phyloP scores from a whole-genome alignment of 106 monocot genomes.

The Amphibolis antarctica region DNA sequence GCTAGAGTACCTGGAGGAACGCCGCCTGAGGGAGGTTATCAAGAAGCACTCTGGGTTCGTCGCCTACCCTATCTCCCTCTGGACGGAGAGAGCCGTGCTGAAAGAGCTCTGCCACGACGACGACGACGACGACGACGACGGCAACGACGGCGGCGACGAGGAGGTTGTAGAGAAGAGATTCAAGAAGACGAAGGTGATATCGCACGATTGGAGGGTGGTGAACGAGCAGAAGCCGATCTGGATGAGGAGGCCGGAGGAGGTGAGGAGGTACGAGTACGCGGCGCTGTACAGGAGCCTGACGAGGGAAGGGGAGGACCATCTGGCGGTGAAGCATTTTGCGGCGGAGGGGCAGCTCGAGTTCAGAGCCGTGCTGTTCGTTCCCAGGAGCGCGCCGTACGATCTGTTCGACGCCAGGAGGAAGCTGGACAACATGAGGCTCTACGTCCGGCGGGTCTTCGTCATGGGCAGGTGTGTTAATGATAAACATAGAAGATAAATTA shows the following conservation, averaged over 20 bases:
- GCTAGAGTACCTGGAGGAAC: conserved; percentile 21
- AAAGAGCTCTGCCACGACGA: conserved; percentile 31
- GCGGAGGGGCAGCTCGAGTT: conserved; percentile 26
- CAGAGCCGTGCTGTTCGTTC: conserved; percentile 18
- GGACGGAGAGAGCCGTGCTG: conserved; percentile 27
- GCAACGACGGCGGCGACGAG: conserved; percentile 11
- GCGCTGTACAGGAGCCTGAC: conserved; percentile 26
- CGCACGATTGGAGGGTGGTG: conserved; percentile 4
- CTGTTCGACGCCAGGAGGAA: conserved; percentile 25
- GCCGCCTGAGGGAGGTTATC: conserved; percentile 9
- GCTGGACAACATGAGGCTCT: conserved; percentile 24
- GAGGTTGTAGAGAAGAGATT: conserved; percentile 21
- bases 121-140: conserved; percentile 22
- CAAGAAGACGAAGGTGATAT: conserved; percentile 8
- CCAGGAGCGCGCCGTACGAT: conserved; percentile 19
- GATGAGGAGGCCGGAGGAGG: conserved; percentile 24
- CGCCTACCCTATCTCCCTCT: conserved; percentile 28
- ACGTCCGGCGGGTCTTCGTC: conserved; percentile 25
- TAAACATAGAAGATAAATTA: no score
- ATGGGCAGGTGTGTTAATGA: conserved; percentile 28
- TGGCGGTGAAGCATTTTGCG: conserved; percentile 22
- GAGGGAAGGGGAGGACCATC: conserved; percentile 22
- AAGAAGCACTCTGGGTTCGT: conserved; percentile 29
- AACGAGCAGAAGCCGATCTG: conserved; percentile 11
- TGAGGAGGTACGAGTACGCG: conserved; percentile 17